Evolutionary conservation across 2,329 filamentous ascomycete genomes (phyloP), one percentile per base, ranked within the genome.

Genomic region (Furcasterigmium sp.): DNA sequence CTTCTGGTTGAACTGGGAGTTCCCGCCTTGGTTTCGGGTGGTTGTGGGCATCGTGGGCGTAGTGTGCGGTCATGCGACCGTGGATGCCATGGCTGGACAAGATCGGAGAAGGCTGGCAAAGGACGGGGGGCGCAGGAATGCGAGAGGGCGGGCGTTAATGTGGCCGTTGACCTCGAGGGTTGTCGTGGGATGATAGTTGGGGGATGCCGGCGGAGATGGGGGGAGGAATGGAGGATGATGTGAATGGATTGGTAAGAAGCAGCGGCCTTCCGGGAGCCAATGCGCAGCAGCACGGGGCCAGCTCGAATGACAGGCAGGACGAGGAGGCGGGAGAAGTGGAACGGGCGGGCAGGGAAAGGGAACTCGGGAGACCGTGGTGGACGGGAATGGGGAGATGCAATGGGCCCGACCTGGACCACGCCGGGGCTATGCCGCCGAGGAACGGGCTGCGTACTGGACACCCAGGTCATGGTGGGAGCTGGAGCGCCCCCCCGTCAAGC

Each of bases 1-100:
- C 58, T 80, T 82, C 62, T 84, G 80, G 51, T 80, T 81, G 58
- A 85, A 82, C 59, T 82, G 80, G 63, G 66, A 69, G 53, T 71
- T 72, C 58, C 73, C 73, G 54, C 72, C 56, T 70, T 56, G 53
- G 64, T 69, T n/a, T n/a, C n/a, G n/a, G 64, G 81, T 82, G 57
- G 70, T 67, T 49, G 73, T 67, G 46, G 74, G 72, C 75, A 78
- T 78, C 49, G 48, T 55, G 46, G 44, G 39, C 44, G 25, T 46
- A 14, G 35, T 29, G 35, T 45, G 45, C 61, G 53, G 48, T 49
- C 46, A 48, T 50, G 51, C 40, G 46, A 56, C 59, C 56, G 63
- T 15, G 39, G 30, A 51, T 55, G 61, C 65, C 65, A 68, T 68
- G 57, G 63, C 63, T 58, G 28, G 20, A 40, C 29, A 23, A 37